Evolutionary conservation across 495 filamentous ascomycete species (phyloP).

Genomic region (Cercophora scortea): DNA sequence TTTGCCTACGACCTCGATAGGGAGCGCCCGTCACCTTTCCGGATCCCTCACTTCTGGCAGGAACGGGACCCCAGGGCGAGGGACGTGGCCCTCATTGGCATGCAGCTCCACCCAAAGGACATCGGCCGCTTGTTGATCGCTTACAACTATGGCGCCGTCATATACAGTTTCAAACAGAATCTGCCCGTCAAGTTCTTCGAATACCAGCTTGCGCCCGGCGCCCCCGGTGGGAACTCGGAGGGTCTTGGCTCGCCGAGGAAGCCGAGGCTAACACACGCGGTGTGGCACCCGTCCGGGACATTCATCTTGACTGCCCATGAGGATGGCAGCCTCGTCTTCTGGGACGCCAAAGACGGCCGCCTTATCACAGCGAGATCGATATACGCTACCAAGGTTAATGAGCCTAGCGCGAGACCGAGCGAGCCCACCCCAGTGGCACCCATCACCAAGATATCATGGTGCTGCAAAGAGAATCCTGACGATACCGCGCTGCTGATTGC

Average conservation of each 20-base stretch:
- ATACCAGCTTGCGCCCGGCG: conserved; percentile 73
- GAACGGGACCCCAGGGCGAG: conserved; percentile 44
- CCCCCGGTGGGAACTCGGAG: conserved; percentile 68
- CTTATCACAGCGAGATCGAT: conserved; percentile 77
- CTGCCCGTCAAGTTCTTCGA: conserved; percentile 67
- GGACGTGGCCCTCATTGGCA: conserved; percentile 43
- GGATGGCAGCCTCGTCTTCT: conserved; percentile 82
- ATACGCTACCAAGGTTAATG: conserved; percentile 60
- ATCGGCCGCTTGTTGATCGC: conserved; percentile 87
- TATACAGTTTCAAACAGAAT: conserved; percentile 90
- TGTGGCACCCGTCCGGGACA: conserved; percentile 94
- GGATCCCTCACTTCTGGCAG: conserved; percentile 77
- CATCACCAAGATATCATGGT: conserved; percentile 75
- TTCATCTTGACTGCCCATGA: conserved; percentile 85
- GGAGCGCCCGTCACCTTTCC: conserved; percentile 63
- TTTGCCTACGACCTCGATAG: conserved; percentile 87
- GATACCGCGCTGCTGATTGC: conserved; percentile 85
- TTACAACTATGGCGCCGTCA: conserved; percentile 77
- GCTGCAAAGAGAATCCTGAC: conserved; percentile 82
- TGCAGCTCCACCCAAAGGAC: conserved; percentile 83
- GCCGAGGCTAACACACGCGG: conserved; percentile 66
- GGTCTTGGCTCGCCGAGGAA: conserved; percentile 46
- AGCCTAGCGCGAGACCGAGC: conserved; percentile 31
- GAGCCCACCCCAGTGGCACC: conserved; percentile 45
- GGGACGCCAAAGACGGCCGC: conserved; percentile 89